Percentiles rank a stretch among this genome's conserved stretches.
These are phyloP conservation scores for Epithemia pelagica DNA, from an alignment of 108 stramenopile genomes.

Conservation along the genomic window DNA sequence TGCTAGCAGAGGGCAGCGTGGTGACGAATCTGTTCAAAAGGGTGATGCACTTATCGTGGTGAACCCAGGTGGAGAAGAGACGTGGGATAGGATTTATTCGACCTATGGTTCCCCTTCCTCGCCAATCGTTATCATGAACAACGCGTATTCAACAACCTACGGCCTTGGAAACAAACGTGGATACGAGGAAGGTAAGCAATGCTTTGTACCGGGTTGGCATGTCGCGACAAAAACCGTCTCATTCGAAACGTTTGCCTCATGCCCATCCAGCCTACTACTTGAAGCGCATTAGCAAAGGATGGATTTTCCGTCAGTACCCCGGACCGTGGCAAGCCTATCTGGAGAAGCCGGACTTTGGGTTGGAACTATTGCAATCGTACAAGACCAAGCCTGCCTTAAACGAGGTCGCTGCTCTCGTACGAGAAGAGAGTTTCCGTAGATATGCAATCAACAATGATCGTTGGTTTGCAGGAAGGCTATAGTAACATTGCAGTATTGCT, in stretches of 20 bases:
- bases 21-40: constrained; percentile 38
- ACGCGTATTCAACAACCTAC: constrained; percentile 78
- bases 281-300: constrained; percentile 83
- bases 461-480: constrained; percentile 61
- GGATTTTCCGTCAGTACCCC: constrained; percentile 75
- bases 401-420: constrained; percentile 69
- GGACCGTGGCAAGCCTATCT: constrained; percentile 82
- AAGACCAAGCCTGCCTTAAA: constrained; percentile 64
- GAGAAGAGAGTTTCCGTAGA: constrained; percentile 76
- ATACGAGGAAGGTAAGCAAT: constrained; percentile 51
- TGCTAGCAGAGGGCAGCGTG: constrained; percentile 14
- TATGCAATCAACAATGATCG: constrained; percentile 88
- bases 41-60: constrained; percentile 59
- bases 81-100: constrained; percentile 48
- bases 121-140: constrained; percentile 72
- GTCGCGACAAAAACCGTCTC: too few relatives aligned
- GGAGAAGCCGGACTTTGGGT: constrained; percentile 76
- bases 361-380: constrained; percentile 73
- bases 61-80: constrained; percentile 83
- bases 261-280: constrained; percentile 58
- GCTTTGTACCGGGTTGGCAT: too few relatives aligned
- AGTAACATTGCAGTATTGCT: constrained; percentile 3
- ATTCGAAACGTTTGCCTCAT: too few relatives aligned
- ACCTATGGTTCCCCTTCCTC: constrained; percentile 43
- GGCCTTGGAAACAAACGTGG: constrained; percentile 75